Conservation (phyloP, 2,329 filamentous ascomycete species). For the Hypoxylon sp. region DNA sequence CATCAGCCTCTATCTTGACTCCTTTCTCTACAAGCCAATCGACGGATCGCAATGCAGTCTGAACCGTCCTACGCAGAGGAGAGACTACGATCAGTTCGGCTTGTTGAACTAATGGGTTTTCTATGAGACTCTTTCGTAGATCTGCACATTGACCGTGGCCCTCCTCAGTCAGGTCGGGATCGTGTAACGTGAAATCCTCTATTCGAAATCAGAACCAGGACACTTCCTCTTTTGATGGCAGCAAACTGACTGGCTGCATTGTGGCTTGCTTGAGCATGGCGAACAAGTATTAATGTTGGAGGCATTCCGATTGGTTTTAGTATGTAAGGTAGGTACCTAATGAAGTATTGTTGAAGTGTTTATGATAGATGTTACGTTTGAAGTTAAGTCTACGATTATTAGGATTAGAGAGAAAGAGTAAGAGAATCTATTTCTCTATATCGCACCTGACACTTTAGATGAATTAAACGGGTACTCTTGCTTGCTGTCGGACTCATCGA, state of each 20-base stretch:
- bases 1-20: constrained; percentile 63
- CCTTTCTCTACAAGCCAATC: constrained; percentile 65
- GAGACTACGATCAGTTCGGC: constrained; percentile 67
- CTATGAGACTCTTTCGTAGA: constrained; percentile 54
- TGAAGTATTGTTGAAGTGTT: no score
- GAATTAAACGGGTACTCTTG: no score
- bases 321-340: no score
- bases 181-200: constrained; percentile 60
- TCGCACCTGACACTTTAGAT: no score
- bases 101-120: constrained; percentile 51
- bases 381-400: no score
- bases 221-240: neutral
- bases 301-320: no score
- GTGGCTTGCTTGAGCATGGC: constrained; percentile 81
- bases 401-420: no score
- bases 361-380: no score
- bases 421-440: no score
- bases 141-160: constrained; percentile 59
- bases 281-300: constrained; percentile 78
- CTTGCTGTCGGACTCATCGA: constrained; percentile 26
- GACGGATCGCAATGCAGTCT: constrained; percentile 67
- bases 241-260: constrained; percentile 59
- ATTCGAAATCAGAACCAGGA: constrained; percentile 34
- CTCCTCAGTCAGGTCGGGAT: constrained; percentile 60
- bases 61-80: constrained; percentile 71